phyloP scores from a whole-genome alignment of 176 grass and related monocot genomes.

The Panicum miliaceum region DNA sequence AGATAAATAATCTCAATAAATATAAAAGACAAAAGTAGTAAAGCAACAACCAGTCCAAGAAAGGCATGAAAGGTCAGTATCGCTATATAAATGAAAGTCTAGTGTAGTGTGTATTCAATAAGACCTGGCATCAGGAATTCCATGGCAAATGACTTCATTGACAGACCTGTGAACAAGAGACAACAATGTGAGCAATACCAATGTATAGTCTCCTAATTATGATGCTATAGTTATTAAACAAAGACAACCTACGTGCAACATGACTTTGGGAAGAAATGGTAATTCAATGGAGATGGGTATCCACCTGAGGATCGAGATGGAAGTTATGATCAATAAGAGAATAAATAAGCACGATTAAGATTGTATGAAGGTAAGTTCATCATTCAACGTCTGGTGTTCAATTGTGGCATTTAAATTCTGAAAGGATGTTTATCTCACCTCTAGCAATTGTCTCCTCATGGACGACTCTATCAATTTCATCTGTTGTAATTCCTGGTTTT shows the following conservation, averaged over 20 bases:
- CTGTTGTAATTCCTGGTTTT: conserved; percentile 93
- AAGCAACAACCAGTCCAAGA: conserved; percentile 41
- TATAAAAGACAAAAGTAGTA: conserved; percentile 12
- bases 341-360: conserved; percentile 35
- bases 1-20: background rate
- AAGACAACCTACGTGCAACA: conserved; percentile 96
- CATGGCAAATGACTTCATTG: conserved; percentile 98
- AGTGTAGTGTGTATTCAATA: conserved; percentile 14
- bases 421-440: conserved; percentile 53
- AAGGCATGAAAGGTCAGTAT: background rate
- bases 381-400: conserved; percentile 13
- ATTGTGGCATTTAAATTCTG: conserved; percentile 33
- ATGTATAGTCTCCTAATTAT: conserved; percentile 19
- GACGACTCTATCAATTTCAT: conserved; percentile 98
- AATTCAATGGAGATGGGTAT: conserved; percentile 97
- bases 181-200: conserved; percentile 35
- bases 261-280: conserved; percentile 98
- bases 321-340: conserved; percentile 30
- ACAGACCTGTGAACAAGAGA: conserved; percentile 70
- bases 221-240: conserved; percentile 35
- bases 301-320: conserved; percentile 67
- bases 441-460: conserved; percentile 90
- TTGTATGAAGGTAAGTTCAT: conserved; percentile 1
- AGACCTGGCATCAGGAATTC: conserved; percentile 98
- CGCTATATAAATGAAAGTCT: background rate